These are phyloP conservation scores for Colletotrichum caudatum DNA, from an alignment of 2,329 filamentous ascomycete species.

Conservation along the genomic window DNA sequence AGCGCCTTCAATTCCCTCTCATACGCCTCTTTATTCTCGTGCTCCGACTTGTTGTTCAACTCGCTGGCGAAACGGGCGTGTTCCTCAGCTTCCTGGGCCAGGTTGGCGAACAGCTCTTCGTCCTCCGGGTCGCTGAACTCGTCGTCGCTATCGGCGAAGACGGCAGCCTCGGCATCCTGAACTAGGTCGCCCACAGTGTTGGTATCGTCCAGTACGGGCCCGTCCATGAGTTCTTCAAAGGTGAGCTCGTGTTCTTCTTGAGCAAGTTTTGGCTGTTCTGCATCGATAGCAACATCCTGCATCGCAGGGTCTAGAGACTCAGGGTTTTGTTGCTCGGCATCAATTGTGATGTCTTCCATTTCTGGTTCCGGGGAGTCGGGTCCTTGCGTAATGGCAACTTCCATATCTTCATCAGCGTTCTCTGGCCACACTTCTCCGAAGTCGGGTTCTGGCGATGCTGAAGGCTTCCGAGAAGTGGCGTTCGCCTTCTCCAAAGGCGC, in stretches of 20 bases:
- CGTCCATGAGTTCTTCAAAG: constrained; percentile 45
- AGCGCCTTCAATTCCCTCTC: constrained; percentile 89
- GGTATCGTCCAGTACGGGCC: constrained; percentile 32
- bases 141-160: constrained; percentile 71
- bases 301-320: constrained; percentile 35
- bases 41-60: constrained; percentile 79
- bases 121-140: constrained; percentile 90
- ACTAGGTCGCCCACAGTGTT: constrained; percentile 36
- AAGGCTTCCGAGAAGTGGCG: background rate
- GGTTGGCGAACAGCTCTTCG: constrained; percentile 85
- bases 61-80: constrained; percentile 92
- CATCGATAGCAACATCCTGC: constrained; percentile 12
- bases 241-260: constrained; percentile 36
- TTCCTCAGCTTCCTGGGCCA: constrained; percentile 92
- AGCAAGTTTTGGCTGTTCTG: constrained; percentile 13
- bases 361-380: constrained; percentile 50
- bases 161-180: constrained; percentile 54
- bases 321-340: constrained; percentile 36
- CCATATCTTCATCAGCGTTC: constrained; percentile 48
- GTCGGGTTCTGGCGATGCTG: constrained; percentile 45
- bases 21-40: constrained; percentile 81
- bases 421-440: constrained; percentile 54
- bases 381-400: constrained; percentile 45
- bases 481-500: background rate
- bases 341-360: constrained; percentile 51